Evolutionary conservation across 2,329 filamentous ascomycete species (phyloP), one percentile per base, ranked within the genome.

Genomic region (Neofusicoccum parvum): DNA sequence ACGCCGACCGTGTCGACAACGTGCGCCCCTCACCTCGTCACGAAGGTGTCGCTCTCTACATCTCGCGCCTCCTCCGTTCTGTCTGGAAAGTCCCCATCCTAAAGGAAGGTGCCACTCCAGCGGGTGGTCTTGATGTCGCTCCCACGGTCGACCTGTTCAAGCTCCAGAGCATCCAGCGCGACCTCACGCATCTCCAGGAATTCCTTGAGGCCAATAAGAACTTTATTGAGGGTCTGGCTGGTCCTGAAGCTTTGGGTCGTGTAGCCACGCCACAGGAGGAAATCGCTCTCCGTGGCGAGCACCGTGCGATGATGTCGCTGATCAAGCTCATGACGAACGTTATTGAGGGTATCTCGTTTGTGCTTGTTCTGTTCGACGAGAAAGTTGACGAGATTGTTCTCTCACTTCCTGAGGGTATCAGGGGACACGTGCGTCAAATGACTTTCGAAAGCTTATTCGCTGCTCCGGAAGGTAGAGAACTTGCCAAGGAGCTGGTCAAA

Each of bases 321-420:
- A 87, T 96, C 68, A 89, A 90, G 69, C 83, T 99, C 27, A 92
- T 97, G 77, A 89, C 90, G 64, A 92, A 92, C 76, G 95, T 97
- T 45, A 94, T 95, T 7, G 95, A 99, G 76, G 95, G 95, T 3
- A 97, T 99, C 60, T 96, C 94, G 0, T 99, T 99, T 72, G 92
- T 97, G 3, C 85, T 94, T 23, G 95, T 97, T 74, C 84, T 99
- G 1, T 98, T 98, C 67, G 94, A 98, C 69, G 94, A 99, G 82
- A 88, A 91, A 11, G 89, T 97, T 4, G 88, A 92, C 49, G 94
- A 99, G 68, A 97, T 98, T 53, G 89, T 94, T 69, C 82, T 88
- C 5, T 85, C 91, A 4, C 83, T 99, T 5, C 88, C 93, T 7
- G 90, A 91, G 3, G 80, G 84, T 0, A 85, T 89, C 0, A 89